Percentiles rank a stretch among this genome's conserved stretches.
These are phyloP conservation scores for Curvularia lunata DNA, from an alignment of 2,329 filamentous ascomycete genomes.

Conservation along the genomic window DNA sequence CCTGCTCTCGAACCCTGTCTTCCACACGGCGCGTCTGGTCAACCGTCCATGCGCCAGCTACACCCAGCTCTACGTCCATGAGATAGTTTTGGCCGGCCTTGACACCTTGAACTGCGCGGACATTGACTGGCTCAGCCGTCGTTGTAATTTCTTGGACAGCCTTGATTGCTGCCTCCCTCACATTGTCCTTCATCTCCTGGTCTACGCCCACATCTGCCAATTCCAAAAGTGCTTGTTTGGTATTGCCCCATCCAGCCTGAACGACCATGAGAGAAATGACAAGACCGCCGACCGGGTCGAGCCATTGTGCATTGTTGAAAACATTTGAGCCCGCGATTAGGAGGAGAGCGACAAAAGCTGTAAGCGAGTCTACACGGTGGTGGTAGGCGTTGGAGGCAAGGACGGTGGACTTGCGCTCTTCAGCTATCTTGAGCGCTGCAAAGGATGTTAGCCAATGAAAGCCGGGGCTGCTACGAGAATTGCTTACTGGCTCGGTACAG, in stretches of 20 bases:
- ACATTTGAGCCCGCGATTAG: constrained; percentile 91
- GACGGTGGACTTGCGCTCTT: constrained; percentile 92
- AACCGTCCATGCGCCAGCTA: constrained; percentile 78
- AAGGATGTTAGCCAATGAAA: constrained; percentile 30
- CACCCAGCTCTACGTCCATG: constrained; percentile 84
- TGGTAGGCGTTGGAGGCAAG: constrained; percentile 95
- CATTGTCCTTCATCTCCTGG: constrained; percentile 75
- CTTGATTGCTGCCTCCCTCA: constrained; percentile 66
- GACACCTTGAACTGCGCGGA: constrained; percentile 83
- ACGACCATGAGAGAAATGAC: constrained; percentile 94
- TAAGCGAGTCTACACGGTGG: constrained; percentile 94
- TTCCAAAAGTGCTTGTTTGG: constrained; percentile 79
- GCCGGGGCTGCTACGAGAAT: neutral
- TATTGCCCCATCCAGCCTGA: constrained; percentile 87
- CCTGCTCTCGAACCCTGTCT: constrained; percentile 70
- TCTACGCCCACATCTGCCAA: constrained; percentile 91
- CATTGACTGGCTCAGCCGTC: constrained; percentile 66
- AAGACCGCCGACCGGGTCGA: constrained; percentile 91
- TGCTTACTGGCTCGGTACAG: constrained; percentile 86
- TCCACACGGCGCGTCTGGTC: constrained; percentile 74
- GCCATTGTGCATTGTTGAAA: constrained; percentile 83
- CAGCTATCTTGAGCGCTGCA: constrained; percentile 90
- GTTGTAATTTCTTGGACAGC: constrained; percentile 49
- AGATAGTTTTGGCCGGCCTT: constrained; percentile 98
- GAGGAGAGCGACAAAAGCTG: constrained; percentile 87